Percentiles rank a stretch among this genome's conserved stretches.
phyloP scores from a whole-genome alignment of 2,329 filamentous ascomycete species.

The Neurospora sp. region DNA sequence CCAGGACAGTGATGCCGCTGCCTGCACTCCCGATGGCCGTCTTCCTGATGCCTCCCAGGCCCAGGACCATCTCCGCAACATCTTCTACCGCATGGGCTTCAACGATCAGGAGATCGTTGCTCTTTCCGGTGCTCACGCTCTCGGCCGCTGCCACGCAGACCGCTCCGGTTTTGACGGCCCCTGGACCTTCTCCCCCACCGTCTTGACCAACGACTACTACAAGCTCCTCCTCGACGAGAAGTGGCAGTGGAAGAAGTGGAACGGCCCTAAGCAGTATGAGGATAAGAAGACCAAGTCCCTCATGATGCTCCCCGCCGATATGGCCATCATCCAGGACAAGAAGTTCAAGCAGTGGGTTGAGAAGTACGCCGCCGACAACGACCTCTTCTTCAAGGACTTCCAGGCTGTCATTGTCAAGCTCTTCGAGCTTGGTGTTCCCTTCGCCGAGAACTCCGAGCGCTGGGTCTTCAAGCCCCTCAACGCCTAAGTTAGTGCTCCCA shows the following conservation, averaged over 20 bases:
- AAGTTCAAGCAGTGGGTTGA: constrained; percentile 71
- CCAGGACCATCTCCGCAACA: constrained; percentile 72
- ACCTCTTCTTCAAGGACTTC: constrained; percentile 91
- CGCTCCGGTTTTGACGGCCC: constrained; percentile 82
- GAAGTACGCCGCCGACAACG: constrained; percentile 84
- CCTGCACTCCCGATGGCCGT: constrained; percentile 90
- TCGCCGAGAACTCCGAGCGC: constrained; percentile 52
- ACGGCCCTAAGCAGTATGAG: constrained; percentile 78
- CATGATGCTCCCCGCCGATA: constrained; percentile 97
- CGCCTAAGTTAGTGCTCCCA: constrained; percentile 19
- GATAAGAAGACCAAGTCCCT: constrained; percentile 78
- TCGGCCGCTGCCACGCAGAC: constrained; percentile 80
- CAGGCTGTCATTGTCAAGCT: constrained; percentile 63
- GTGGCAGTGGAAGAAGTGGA: constrained; percentile 87
- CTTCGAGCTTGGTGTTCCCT: constrained; percentile 91
- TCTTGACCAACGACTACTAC: constrained; percentile 93
- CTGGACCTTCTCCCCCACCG: constrained; percentile 86
- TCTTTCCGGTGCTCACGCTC: constrained; percentile 72
- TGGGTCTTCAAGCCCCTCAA: constrained; percentile 55
- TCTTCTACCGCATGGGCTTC: constrained; percentile 97
- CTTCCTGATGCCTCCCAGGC: constrained; percentile 63
- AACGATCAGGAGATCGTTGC: constrained; percentile 95
- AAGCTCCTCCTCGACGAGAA: constrained; percentile 81
- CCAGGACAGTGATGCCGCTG: constrained; percentile 64
- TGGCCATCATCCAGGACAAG: constrained; percentile 82